These are phyloP conservation scores for Falciphora oryzae DNA, from an alignment of 2,329 filamentous ascomycete species.

Conservation along the genomic window DNA sequence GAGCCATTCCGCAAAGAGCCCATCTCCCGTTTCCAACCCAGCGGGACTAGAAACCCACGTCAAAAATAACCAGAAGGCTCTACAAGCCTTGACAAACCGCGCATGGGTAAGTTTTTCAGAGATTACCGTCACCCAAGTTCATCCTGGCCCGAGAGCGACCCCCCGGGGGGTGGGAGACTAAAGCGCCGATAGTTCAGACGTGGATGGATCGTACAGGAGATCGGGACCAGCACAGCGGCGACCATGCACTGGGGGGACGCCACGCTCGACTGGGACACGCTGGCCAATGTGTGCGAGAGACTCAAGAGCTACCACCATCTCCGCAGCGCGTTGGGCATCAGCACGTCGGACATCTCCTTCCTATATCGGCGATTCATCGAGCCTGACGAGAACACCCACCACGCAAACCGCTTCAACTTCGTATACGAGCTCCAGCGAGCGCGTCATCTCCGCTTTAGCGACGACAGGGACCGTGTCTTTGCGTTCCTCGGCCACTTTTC, in stretches of 20 bases:
- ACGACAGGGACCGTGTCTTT: slow-evolving; percentile 10
- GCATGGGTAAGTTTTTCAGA: not conserved
- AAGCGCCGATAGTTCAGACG: not conserved
- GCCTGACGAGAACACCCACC: slow-evolving; percentile 10
- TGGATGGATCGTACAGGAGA: slow-evolving; percentile 11
- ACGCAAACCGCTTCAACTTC: slow-evolving; percentile 12
- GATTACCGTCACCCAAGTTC: no score
- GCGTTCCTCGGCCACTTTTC: slow-evolving; percentile 12
- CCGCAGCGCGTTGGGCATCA: slow-evolving; percentile 9
- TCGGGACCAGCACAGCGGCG: slow-evolving; percentile 10
- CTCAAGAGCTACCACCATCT: slow-evolving; percentile 10
- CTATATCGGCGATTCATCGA: slow-evolving; percentile 9
- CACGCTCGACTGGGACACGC: slow-evolving; percentile 9
- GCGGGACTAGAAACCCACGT: not conserved
- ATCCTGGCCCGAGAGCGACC: no score
- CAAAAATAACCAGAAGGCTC: not conserved
- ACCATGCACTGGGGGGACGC: slow-evolving; percentile 10
- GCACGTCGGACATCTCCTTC: slow-evolving; percentile 7
- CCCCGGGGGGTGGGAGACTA: no score
- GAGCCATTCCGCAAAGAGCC: not conserved
- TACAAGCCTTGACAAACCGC: not conserved
- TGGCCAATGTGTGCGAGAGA: slow-evolving; percentile 7
- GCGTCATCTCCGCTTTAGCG: slow-evolving; percentile 8
- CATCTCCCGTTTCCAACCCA: not conserved
- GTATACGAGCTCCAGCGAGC: slow-evolving; percentile 12